These are phyloP conservation scores for Termitomyces sp. DNA, from an alignment of 768 basidiomycete species.

Conservation along the genomic window DNA sequence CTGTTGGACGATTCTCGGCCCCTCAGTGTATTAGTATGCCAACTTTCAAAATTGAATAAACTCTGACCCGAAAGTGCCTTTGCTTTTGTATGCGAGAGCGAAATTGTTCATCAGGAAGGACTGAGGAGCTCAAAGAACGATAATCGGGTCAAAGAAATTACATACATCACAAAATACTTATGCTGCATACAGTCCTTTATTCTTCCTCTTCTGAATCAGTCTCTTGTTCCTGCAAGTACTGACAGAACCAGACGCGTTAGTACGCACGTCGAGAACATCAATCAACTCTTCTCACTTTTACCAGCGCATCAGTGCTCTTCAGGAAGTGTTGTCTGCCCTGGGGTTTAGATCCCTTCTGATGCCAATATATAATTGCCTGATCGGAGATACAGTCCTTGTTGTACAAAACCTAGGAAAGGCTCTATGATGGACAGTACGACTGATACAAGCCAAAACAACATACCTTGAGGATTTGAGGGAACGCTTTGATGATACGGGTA, in stretches of 20 bases:
- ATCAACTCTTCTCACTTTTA: constrained; percentile 60
- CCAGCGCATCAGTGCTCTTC: constrained; percentile 79
- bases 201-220: constrained; percentile 64
- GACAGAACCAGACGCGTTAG: background rate
- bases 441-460: background rate
- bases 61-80: background rate
- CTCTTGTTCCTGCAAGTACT: constrained; percentile 92
- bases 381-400: constrained; percentile 95
- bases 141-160: background rate
- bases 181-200: constrained; percentile 9
- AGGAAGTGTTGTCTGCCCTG: constrained; percentile 96
- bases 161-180: background rate
- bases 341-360: constrained; percentile 93
- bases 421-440: background rate
- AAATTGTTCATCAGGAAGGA: background rate
- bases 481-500: constrained; percentile 89
- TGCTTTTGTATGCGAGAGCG: background rate
- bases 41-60: background rate
- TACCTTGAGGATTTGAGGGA: constrained; percentile 92
- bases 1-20: background rate
- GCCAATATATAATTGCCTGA: constrained; percentile 97
- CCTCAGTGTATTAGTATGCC: background rate
- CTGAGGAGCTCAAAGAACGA: background rate
- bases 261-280: background rate
- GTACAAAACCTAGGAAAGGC: constrained; percentile 70